A percentile compares a stretch with the other conserved stretches of the same genome.
Conservation (phyloP, 2,329 filamentous ascomycete species). For the Berkeleyomyces rouxiae region DNA sequence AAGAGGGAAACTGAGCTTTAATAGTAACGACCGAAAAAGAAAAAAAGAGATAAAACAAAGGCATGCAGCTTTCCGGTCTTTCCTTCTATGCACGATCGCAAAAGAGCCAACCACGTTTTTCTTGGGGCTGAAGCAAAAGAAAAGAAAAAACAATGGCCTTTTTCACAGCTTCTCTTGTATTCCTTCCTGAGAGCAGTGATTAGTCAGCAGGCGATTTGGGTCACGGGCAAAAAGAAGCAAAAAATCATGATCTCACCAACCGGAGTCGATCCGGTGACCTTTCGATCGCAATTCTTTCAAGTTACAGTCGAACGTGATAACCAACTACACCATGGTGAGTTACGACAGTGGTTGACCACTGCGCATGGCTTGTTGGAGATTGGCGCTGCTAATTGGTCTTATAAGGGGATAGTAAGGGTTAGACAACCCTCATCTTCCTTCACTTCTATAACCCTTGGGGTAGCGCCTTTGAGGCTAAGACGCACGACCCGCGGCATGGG, state of each 20-base stretch:
- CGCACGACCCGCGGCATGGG: too few relatives aligned
- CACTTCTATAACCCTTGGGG: background rate
- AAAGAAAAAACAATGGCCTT: background rate
- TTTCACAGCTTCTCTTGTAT: too few relatives aligned
- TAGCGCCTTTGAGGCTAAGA: too few relatives aligned
- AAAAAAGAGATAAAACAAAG: too few relatives aligned
- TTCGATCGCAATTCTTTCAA: too few relatives aligned
- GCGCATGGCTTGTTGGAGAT: background rate
- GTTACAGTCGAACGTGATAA: too few relatives aligned
- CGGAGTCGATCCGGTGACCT: background rate
- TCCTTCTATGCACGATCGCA: too few relatives aligned
- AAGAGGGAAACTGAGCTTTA: too few relatives aligned
- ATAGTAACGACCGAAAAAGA: too few relatives aligned
- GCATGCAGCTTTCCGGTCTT: too few relatives aligned
- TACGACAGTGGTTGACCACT: background rate
- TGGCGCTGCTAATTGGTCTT: background rate
- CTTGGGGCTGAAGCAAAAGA: background rate
- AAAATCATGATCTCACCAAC: slow-evolving; percentile 1
- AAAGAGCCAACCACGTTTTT: too few relatives aligned
- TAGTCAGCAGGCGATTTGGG: background rate
- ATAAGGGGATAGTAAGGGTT: background rate
- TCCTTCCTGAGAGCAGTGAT: background rate
- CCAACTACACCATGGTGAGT: background rate
- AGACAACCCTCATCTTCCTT: background rate
- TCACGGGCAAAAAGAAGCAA: background rate